A percentile compares a stretch with the other conserved stretches of the same genome.
These are phyloP conservation scores for Trichophyton schoenleinii DNA, from an alignment of 2,329 filamentous ascomycete species.

Conservation along the genomic window DNA sequence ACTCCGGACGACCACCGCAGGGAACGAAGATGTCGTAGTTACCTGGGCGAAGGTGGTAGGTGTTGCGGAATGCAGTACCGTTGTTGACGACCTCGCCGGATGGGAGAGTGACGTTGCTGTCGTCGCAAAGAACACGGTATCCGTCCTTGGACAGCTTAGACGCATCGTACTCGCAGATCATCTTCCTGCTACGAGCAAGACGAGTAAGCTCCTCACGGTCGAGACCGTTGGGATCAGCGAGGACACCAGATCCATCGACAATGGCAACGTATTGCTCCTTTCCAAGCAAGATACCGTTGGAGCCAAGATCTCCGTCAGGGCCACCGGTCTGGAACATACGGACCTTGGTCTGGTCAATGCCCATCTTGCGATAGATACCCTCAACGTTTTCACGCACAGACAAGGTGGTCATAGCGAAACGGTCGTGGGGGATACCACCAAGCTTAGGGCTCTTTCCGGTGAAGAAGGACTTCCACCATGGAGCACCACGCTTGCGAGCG, in stretches of 20 bases:
- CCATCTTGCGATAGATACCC: conserved; percentile 92
- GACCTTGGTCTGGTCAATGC: conserved; percentile 72
- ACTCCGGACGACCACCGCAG: conserved; percentile 91
- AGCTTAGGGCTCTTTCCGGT: conserved; percentile 95
- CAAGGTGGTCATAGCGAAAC: conserved; percentile 94
- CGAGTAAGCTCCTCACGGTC: conserved; percentile 71
- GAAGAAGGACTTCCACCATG: conserved; percentile 99
- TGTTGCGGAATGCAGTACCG: conserved; percentile 92
- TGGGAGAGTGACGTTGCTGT: conserved; percentile 77
- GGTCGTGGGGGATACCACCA: conserved; percentile 90
- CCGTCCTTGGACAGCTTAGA: conserved; percentile 77
- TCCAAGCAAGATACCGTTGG: conserved; percentile 91
- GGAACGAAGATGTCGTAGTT: conserved; percentile 82
- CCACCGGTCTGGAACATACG: conserved; percentile 96
- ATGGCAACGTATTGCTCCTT: conserved; percentile 93
- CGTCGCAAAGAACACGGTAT: conserved; percentile 85
- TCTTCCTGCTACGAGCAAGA: conserved; percentile 71
- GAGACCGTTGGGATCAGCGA: conserved; percentile 83
- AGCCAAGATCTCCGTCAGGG: conserved; percentile 89
- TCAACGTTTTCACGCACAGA: conserved; percentile 93
- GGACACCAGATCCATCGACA: conserved; percentile 90
- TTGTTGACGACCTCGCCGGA: conserved; percentile 77
- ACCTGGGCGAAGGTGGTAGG: conserved; percentile 75
- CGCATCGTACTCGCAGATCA: conserved; percentile 78
- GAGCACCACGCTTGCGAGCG: conserved; percentile 70